Conservation (phyloP, 805 yeast genomes). For the Sugiyamaella chiloensis region DNA sequence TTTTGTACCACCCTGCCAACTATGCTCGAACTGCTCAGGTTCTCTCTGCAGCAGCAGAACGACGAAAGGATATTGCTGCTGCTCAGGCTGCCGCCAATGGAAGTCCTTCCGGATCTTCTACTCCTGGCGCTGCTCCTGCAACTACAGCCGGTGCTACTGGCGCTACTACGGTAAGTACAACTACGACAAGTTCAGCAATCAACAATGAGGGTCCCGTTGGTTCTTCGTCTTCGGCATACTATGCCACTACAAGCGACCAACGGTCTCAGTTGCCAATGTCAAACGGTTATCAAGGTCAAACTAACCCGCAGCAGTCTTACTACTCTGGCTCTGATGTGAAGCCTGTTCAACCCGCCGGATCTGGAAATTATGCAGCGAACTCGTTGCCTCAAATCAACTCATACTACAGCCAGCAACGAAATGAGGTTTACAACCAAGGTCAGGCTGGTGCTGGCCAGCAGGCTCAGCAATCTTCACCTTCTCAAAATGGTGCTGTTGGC, state of each 20-base stretch:
- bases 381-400: slow-evolving; percentile 20
- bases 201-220: no score
- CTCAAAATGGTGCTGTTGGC: slow-evolving; percentile 6
- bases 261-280: slow-evolving; percentile 12
- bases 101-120: slow-evolving; percentile 5
- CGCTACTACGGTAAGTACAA: slow-evolving; percentile 12
- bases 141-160: slow-evolving; percentile 7
- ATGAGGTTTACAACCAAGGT: slow-evolving; percentile 9
- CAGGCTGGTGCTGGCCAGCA: slow-evolving; percentile 14
- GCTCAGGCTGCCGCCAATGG: slow-evolving; percentile 14
- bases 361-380: not conserved
- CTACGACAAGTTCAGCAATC: slow-evolving; percentile 12
- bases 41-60: slow-evolving; percentile 33
- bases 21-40: slow-evolving; percentile 34
- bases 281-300: slow-evolving; percentile 6
- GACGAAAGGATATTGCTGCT: slow-evolving; percentile 24
- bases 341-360: not conserved
- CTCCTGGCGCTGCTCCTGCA: slow-evolving; percentile 7
- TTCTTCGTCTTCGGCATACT: slow-evolving; percentile 1
- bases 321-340: slow-evolving; percentile 6
- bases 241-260: not conserved
- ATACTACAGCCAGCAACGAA: slow-evolving; percentile 15
- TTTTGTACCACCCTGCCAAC: slow-evolving; percentile 30
- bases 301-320: not conserved
- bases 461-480: slow-evolving; percentile 16